A percentile compares a stretch with the other conserved stretches of the same genome.
Evolutionary conservation across 805 yeast species (phyloP).

Genomic region (Candida xyloterini): DNA sequence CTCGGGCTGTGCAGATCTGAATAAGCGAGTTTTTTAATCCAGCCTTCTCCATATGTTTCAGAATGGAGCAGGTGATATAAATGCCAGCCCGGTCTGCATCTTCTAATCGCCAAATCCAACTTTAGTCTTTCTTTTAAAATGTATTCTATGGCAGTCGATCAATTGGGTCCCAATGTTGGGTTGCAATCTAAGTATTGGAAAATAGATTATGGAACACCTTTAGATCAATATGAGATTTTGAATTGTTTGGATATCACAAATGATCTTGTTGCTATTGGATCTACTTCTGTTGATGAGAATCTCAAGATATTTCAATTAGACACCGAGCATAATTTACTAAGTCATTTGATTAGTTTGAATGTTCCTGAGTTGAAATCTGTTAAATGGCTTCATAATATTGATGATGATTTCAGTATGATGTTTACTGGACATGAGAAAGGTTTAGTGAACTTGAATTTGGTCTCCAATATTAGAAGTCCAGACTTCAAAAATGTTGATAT

Average conservation of each 20-base stretch:
- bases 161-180: constrained; percentile 16
- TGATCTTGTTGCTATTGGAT: constrained; percentile 48
- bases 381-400: constrained; percentile 45
- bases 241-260: constrained; percentile 41
- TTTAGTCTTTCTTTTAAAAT: constrained; percentile 9
- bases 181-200: constrained; percentile 36
- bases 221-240: constrained; percentile 24
- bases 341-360: constrained; percentile 58
- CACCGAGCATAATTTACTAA: constrained; percentile 38
- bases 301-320: constrained; percentile 51
- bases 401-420: constrained; percentile 37
- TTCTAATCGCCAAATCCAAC: constrained; percentile 3
- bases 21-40: constrained; percentile 4
- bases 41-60: constrained; percentile 9
- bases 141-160: constrained; percentile 1
- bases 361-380: constrained; percentile 53
- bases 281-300: constrained; percentile 44
- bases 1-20: constrained; percentile 8
- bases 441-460: constrained; percentile 62
- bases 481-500: constrained; percentile 62
- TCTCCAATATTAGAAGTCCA: constrained; percentile 46
- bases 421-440: constrained; percentile 81
- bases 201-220: constrained; percentile 19
- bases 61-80: not conserved
- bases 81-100: not conserved